Percentiles rank a stretch among this genome's conserved stretches.
Evolutionary conservation across 768 basidiomycete species (phyloP).

Genomic region (Tulasnella sp.): DNA sequence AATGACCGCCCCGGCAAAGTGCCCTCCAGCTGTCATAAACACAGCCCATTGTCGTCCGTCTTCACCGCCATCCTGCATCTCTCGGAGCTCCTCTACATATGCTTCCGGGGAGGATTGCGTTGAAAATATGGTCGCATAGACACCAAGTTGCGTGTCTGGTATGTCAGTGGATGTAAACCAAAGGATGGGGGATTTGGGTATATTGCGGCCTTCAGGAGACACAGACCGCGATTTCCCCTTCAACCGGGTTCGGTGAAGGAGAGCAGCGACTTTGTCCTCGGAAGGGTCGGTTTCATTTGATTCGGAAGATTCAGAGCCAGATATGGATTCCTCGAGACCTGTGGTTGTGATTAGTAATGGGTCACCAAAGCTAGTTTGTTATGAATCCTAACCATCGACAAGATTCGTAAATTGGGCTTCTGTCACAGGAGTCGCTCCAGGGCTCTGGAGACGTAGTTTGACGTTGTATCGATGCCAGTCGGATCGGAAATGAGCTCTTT

Average conservation of each 20-base stretch:
- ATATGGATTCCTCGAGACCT: slow-evolving; percentile 80
- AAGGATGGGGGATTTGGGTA: slow-evolving; percentile 54
- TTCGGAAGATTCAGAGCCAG: slow-evolving; percentile 68
- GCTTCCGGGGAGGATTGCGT: slow-evolving; percentile 27
- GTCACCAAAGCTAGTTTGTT: not conserved
- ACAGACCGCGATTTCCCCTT: slow-evolving; percentile 36
- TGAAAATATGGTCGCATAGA: slow-evolving; percentile 72
- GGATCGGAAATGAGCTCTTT: slow-evolving; percentile 76
- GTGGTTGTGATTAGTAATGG: not conserved
- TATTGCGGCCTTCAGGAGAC: slow-evolving; percentile 32
- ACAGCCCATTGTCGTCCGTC: slow-evolving; percentile 76
- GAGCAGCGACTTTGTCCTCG: slow-evolving; percentile 50
- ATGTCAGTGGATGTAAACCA: slow-evolving; percentile 85
- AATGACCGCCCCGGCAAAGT: slow-evolving; percentile 89
- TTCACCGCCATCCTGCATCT: slow-evolving; percentile 45
- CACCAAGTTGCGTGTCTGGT: slow-evolving; percentile 69
- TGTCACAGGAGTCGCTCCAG: slow-evolving; percentile 48
- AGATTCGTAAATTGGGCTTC: slow-evolving; percentile 65
- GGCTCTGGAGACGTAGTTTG: slow-evolving; percentile 49
- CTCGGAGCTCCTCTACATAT: slow-evolving; percentile 50
- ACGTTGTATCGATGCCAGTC: slow-evolving; percentile 99
- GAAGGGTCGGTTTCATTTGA: slow-evolving; percentile 33
- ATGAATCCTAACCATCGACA: slow-evolving; percentile 54
- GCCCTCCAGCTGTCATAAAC: slow-evolving; percentile 96
- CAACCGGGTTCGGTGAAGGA: slow-evolving; percentile 47